phyloP scores from a whole-genome alignment of 2,329 filamentous ascomycete species.

The Chrysoporthe austroafricana region DNA sequence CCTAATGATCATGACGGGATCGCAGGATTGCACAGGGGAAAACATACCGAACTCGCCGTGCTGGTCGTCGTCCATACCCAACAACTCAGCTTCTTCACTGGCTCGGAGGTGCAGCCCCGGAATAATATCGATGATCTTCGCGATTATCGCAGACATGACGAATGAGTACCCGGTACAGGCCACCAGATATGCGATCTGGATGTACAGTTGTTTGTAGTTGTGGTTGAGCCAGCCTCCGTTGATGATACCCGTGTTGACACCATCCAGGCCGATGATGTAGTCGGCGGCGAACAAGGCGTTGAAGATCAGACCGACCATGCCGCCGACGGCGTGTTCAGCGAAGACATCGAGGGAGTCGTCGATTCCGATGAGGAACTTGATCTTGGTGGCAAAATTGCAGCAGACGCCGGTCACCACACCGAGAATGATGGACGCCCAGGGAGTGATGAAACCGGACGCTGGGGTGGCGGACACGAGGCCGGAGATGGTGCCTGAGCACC shows the following conservation, averaged over 20 bases:
- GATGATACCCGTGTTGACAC: slow-evolving; percentile 69
- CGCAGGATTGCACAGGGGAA: accelerated
- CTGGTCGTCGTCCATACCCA: slow-evolving; percentile 89
- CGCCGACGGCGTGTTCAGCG: slow-evolving; percentile 71
- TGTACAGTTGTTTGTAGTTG: slow-evolving; percentile 75
- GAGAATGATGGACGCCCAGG: slow-evolving; percentile 69
- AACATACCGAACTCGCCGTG: slow-evolving; percentile 74
- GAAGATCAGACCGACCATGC: slow-evolving; percentile 71
- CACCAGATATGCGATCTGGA: slow-evolving; percentile 77
- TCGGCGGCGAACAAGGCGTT: slow-evolving; percentile 73
- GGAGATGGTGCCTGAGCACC: slow-evolving; percentile 73
- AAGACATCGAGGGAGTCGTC: slow-evolving; percentile 75
- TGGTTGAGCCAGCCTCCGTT: slow-evolving; percentile 75
- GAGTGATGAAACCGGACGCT: slow-evolving; percentile 69
- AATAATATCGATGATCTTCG: slow-evolving; percentile 73
- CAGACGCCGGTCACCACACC: slow-evolving; percentile 67
- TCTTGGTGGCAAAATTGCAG: slow-evolving; percentile 71
- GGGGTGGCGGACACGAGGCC: slow-evolving; percentile 73
- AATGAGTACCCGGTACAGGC: slow-evolving; percentile 72
- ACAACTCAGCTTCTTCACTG: slow-evolving; percentile 79
- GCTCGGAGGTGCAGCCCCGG: slow-evolving; percentile 81
- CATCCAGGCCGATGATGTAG: slow-evolving; percentile 75
- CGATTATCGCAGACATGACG: slow-evolving; percentile 72
- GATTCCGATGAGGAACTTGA: slow-evolving; percentile 66
- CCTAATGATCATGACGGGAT: background rate